phyloP scores from a whole-genome alignment of 169 alveolate genomes.

The Cystoisospora suis region DNA sequence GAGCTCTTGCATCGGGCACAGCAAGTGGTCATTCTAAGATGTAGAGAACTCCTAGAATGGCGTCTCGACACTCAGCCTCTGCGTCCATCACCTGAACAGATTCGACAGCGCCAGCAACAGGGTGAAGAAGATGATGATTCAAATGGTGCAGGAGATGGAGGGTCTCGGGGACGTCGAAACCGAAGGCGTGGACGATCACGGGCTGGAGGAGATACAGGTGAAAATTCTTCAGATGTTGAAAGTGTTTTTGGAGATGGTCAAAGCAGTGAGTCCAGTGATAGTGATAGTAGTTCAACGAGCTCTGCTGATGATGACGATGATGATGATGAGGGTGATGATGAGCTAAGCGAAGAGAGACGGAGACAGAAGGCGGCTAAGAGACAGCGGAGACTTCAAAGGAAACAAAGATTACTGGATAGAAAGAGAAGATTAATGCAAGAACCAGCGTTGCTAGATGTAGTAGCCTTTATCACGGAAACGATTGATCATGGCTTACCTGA shows the following conservation, averaged over 20 bases:
- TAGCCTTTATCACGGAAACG: neutral
- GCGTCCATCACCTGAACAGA: conserved; percentile 38
- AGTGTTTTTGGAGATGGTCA: conserved; percentile 52
- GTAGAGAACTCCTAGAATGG: conserved; percentile 38
- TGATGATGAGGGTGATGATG: conserved; percentile 66
- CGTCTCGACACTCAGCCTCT: conserved; percentile 40
- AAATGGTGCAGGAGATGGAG: neutral
- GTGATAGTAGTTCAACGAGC: neutral
- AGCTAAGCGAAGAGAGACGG: conserved; percentile 32
- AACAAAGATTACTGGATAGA: conserved; percentile 31
- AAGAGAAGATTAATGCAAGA: neutral
- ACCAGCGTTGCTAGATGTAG: neutral
- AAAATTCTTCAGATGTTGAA: conserved; percentile 57
- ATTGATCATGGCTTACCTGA: neutral
- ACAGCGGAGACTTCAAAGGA: conserved; percentile 22
- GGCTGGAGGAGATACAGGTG: neutral
- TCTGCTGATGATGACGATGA: neutral
- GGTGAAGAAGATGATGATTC: neutral
- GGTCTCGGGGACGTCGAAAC: neutral
- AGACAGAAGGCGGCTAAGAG: conserved; percentile 15
- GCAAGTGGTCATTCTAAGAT: neutral
- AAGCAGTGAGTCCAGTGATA: neutral
- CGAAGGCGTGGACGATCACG: neutral
- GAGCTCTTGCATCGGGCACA: conserved; percentile 65
- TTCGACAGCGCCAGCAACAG: conserved; percentile 6